A percentile compares a stretch with the other conserved stretches of the same genome.
These are phyloP conservation scores for Candida qinlingensis DNA, from an alignment of 805 yeast species.

Conservation along the genomic window DNA sequence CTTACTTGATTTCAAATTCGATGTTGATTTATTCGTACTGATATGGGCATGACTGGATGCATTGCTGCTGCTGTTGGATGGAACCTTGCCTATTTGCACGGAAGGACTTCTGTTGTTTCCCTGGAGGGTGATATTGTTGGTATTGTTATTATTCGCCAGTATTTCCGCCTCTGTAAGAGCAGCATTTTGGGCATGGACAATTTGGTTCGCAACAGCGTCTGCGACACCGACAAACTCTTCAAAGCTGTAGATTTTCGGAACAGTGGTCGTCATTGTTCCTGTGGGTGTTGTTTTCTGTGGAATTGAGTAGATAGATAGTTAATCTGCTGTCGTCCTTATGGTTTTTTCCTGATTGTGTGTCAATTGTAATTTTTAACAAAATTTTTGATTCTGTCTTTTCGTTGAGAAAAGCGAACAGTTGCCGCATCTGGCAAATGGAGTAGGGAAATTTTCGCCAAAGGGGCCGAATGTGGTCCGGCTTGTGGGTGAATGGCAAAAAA, in stretches of 20 bases:
- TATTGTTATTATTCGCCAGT: background rate
- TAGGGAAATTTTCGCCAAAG: background rate
- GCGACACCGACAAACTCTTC: constrained; percentile 89
- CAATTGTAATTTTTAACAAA: background rate
- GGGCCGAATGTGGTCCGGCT: background rate
- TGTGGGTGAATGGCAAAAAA: background rate
- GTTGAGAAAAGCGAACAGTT: background rate
- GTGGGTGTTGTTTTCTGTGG: background rate
- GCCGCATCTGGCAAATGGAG: background rate
- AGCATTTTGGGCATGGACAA: constrained; percentile 78
- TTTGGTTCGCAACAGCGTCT: constrained; percentile 94
- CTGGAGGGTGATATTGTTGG: background rate
- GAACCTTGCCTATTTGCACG: too few relatives aligned
- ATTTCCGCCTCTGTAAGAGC: constrained; percentile 23
- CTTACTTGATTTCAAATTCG: constrained; percentile 11
- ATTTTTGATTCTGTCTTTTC: background rate
- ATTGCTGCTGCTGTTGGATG: constrained; percentile 6
- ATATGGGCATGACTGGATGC: constrained; percentile 11
- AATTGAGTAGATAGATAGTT: background rate
- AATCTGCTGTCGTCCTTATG: background rate
- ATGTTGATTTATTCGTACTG: constrained; percentile 7
- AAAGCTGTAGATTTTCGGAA: constrained; percentile 89
- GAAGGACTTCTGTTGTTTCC: constrained; percentile 4
- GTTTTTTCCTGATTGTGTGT: background rate
- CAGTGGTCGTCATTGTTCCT: constrained; percentile 75